Conservation (phyloP, 75 land plant species). For the Picea sitchensis region DNA sequence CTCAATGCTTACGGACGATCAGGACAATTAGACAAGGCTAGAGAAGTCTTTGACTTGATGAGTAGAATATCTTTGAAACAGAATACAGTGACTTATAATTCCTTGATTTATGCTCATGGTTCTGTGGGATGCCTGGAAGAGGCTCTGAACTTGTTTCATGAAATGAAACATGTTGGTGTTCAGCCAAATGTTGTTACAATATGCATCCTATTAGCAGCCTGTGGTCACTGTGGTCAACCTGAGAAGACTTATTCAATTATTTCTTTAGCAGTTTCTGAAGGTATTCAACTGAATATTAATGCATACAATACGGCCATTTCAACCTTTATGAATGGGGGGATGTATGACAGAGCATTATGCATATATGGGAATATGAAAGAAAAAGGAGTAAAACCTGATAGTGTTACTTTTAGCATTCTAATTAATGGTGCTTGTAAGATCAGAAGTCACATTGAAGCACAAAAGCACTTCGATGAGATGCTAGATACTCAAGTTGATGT, state of each 20-base stretch:
- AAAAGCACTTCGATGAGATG: conserved; percentile 62
- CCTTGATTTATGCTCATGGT: conserved; percentile 89
- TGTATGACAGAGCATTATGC: conserved; percentile 60
- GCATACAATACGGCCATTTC: conserved; percentile 86
- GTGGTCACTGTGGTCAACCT: conserved; percentile 62
- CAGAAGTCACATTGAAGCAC: conserved; percentile 57
- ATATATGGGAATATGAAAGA: conserved; percentile 57
- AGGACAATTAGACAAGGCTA: conserved; percentile 74
- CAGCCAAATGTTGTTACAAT: conserved; percentile 80
- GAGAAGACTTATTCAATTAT: conserved; percentile 62
- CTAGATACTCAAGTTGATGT: conserved; percentile 38
- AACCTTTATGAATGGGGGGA: conserved; percentile 72
- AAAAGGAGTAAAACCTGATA: conserved; percentile 54
- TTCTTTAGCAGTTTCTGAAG: conserved; percentile 49
- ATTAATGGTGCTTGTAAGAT: conserved; percentile 67
- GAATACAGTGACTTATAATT: conserved; percentile 74
- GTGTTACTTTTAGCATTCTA: conserved; percentile 62
- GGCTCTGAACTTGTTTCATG: conserved; percentile 66
- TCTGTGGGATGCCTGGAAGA: conserved; percentile 60
- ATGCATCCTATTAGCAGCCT: conserved; percentile 80
- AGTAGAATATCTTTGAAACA: conserved; percentile 56
- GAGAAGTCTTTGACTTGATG: conserved; percentile 66
- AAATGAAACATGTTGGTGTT: conserved; percentile 70
- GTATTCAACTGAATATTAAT: conserved; percentile 56
- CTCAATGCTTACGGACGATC: conserved; percentile 88